Evolutionary conservation across 768 basidiomycete genomes (phyloP).

Genomic region (Suillus americanus): DNA sequence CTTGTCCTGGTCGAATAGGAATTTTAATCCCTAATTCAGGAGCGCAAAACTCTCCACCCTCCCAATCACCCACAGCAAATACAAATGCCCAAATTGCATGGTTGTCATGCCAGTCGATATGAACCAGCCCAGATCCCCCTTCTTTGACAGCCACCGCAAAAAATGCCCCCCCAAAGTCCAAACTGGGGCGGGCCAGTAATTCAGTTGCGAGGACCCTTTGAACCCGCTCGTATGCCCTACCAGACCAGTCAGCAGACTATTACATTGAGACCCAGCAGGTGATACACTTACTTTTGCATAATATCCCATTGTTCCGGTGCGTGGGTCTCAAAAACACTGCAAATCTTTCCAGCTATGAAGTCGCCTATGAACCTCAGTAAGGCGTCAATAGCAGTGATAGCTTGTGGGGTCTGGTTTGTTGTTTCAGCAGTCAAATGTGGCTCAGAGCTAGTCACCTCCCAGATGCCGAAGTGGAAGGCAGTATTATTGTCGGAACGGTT

Average conservation of each 20-base stretch:
- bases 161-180: background rate
- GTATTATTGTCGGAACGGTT: background rate
- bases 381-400: background rate
- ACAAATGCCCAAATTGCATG: background rate
- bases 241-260: background rate
- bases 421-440: background rate
- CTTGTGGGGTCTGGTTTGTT: background rate
- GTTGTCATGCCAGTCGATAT: background rate
- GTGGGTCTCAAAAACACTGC: background rate
- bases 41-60: background rate
- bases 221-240: background rate
- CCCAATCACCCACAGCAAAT: background rate
- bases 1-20: background rate
- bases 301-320: background rate
- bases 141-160: background rate
- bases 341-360: background rate
- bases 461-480: background rate
- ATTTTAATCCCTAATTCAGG: background rate
- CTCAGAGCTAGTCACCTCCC: background rate
- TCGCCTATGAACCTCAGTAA: background rate
- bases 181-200: background rate
- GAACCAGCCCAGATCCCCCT: background rate
- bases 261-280: background rate
- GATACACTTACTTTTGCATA: background rate
- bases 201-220: background rate